Conservation (phyloP, 2,329 filamentous ascomycete species). For the Catunica adiposa region DNA sequence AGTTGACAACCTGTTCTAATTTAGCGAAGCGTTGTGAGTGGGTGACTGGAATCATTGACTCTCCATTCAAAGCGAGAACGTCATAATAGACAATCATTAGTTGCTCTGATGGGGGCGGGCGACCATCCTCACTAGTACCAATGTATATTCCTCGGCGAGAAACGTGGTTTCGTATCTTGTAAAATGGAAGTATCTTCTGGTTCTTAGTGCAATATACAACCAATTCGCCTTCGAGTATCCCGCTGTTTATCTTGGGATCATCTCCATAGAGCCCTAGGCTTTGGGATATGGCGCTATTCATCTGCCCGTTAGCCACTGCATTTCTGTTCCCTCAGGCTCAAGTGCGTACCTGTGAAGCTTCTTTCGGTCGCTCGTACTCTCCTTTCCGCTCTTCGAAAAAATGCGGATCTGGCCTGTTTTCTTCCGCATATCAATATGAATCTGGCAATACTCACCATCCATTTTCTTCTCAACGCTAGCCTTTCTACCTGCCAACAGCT, state of each 20-base stretch:
- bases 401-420: conserved; percentile 48
- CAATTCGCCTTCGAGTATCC: conserved; percentile 72
- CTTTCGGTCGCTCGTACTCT: conserved; percentile 57
- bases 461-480: conserved; percentile 70
- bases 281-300: conserved; percentile 40
- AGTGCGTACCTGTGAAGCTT: conserved; percentile 37
- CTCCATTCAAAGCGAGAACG: conserved; percentile 35
- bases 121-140: conserved; percentile 47
- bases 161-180: conserved; percentile 70
- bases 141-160: conserved; percentile 54
- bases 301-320: not conserved
- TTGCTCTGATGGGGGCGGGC: conserved; percentile 31
- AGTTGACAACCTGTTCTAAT: conserved; percentile 37
- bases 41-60: conserved; percentile 32
- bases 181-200: conserved; percentile 53
- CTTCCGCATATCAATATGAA: conserved; percentile 56
- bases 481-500: conserved; percentile 37
- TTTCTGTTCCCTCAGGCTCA: not conserved
- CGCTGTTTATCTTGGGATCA: conserved; percentile 44
- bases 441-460: conserved; percentile 80
- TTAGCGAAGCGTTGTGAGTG: conserved; percentile 44
- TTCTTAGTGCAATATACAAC: conserved; percentile 52
- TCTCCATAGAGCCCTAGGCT: conserved; percentile 45
- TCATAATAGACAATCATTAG: conserved; percentile 49
- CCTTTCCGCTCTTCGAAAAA: conserved; percentile 84